Evolutionary conservation across 2,329 filamentous ascomycete genomes (phyloP), one percentile per base, ranked within the genome.

Genomic region (Diaporthe aspalathi): DNA sequence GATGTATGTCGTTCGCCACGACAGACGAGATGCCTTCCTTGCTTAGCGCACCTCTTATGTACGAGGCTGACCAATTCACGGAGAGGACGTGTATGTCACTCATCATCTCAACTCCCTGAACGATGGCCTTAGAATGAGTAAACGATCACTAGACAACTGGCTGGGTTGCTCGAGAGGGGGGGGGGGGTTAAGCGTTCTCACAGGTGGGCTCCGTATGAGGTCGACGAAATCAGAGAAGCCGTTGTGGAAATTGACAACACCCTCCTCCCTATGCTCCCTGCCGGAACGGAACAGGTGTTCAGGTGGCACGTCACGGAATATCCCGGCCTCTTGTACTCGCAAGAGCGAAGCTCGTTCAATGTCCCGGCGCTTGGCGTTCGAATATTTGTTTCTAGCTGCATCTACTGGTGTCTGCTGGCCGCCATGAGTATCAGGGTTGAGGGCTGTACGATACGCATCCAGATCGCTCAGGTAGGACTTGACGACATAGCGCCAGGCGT

Each of bases 321-420:
- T 75, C 8, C 81, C 80, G 2, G 83, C 82, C 17, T 75, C 76
- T 45, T 80, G 80, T 3, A 89, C 81, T 11, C 86, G 81, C 9
- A 68, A 75, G 16, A 88, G 78, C 5, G 87, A 89, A 14, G 77
- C 76, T 70, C 80, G 76, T 77, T 90, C 88, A 16, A 87, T 80
- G 6, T 74, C 74, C 43, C 81, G 81, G 74, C 85, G 77, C 20
- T 29, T 43, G 22, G 29, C 16, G 24, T 40, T 49, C 40, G 66
- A 68, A 45, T 50, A 50, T 2, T 38, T 45, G n/a, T 12, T 12
- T 17, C 32, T 57, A 2, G 35, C 35, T 22, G 47, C 24, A n/a
- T 40, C 27, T 16, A 38, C 24, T 2, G 66, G 32, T 27, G 5
- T 24, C 16, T 6, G 12, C 6, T 24, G 29, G 8, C n/a, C 7